Percentiles rank a stretch among this genome's conserved stretches.
These are phyloP conservation scores for Paramecium octaurelia DNA, from an alignment of 73 alveolate species.

Conservation along the genomic window DNA sequence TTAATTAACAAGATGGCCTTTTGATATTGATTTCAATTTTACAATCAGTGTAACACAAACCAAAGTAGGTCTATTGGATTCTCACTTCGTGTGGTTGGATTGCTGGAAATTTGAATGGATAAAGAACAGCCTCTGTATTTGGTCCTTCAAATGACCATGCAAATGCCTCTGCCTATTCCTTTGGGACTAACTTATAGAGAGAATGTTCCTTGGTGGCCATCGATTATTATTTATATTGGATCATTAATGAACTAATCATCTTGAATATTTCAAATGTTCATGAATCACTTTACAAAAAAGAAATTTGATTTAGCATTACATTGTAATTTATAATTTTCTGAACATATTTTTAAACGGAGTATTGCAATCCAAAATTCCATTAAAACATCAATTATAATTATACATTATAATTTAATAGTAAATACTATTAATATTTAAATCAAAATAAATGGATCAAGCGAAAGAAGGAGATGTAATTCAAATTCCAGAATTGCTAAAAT, in stretches of 20 bases:
- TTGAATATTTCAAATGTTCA: not conserved
- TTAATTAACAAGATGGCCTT: constrained; percentile 41
- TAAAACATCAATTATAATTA: too few relatives aligned
- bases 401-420: too few relatives aligned
- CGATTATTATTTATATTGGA: not conserved
- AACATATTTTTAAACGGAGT: not conserved
- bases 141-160: constrained; percentile 57
- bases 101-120: constrained; percentile 24
- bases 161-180: constrained; percentile 28
- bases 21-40: not conserved
- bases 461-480: not conserved
- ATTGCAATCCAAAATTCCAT: not conserved
- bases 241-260: not conserved
- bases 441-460: not conserved
- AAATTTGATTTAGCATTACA: not conserved
- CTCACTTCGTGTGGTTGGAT: constrained; percentile 22
- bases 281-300: not conserved
- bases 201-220: constrained; percentile 13
- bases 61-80: constrained; percentile 12
- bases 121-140: not conserved
- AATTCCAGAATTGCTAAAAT: not conserved
- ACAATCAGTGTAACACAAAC: constrained; percentile 42
- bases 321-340: not conserved
- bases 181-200: not conserved
- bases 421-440: too few relatives aligned